Evolutionary conservation across 1,284 basidiomycete genomes (phyloP), one percentile per base, ranked within the genome.

Genomic region (Cutaneotrichosporon sp.): DNA sequence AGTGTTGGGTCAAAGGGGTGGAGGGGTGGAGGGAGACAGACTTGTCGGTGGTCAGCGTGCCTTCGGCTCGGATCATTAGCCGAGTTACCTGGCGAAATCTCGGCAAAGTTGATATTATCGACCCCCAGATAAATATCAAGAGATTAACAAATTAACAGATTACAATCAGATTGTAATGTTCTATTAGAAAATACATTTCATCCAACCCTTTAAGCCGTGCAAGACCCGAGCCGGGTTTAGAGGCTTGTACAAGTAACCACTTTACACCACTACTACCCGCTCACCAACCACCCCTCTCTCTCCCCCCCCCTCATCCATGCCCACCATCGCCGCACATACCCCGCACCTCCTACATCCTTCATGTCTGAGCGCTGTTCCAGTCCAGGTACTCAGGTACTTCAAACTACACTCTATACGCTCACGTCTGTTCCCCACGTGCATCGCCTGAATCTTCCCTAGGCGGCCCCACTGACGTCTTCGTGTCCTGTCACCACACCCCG

Each of bases 61-160:
- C 30, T 36, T 36, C 53, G 53, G 53, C 53, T 38, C 34, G 53
- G 34, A 56, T 16, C 50, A 47, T 56, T 56, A 56, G 55, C 34
- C 55, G 55, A 56, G 50, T 6, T 4, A 8, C 13, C 11, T 30
- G 13, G 26, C 50, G 50, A 56, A 40, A 40, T 56, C 55, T 56
- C 55, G 55, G 34, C 55, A 40, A 56, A 56, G 36, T 56, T 36
- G 36, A 56, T 56, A 56, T 56, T 56, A 56, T 56, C 55, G 55
- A 56, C 31, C 30, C 31, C 31, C 32, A 26, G 16, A 22, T 52
- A 26, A 50, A 22, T 21, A 22, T 52, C 26, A 9, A 16, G 26
- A 31, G 10, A 51, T 51, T n/a, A n/a, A 1, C 26, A 26, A 3
- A 26, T 26, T 18, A 52, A 11, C 30, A 49, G 47, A 22, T 49